phyloP scores from a whole-genome alignment of 164 flowering plant genomes.

The Aristolochia contorta region DNA sequence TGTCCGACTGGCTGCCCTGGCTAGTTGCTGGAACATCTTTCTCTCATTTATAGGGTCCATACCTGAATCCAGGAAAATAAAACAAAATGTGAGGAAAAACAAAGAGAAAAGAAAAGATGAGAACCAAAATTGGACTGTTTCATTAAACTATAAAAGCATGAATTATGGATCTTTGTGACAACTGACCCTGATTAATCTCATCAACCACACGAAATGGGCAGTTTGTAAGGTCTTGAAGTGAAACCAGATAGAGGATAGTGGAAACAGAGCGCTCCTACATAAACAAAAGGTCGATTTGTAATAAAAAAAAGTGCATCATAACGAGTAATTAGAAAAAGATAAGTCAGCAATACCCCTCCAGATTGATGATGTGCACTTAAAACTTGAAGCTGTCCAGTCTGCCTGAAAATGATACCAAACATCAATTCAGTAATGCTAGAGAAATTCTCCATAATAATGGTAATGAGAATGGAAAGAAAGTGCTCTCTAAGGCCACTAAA shows the following conservation, averaged over 20 bases:
- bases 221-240: slow-evolving; percentile 91
- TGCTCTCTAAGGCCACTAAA: too few species aligned
- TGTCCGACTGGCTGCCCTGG: slow-evolving; percentile 85
- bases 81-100: not conserved
- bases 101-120: not conserved
- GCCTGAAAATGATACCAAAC: slow-evolving; percentile 26
- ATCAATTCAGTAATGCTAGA: not conserved
- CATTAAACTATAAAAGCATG: too few species aligned
- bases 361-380: slow-evolving; percentile 95
- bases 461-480: too few species aligned
- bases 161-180: not conserved
- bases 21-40: slow-evolving; percentile 97
- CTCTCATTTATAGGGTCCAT: slow-evolving; percentile 98
- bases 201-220: slow-evolving; percentile 98
- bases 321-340: not conserved
- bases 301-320: not conserved
- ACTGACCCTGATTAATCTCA: slow-evolving; percentile 94
- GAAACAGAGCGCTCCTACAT: slow-evolving; percentile 91
- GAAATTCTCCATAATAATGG: too few species aligned
- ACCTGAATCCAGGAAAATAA: slow-evolving; percentile 29
- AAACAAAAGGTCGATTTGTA: slow-evolving; percentile 5
- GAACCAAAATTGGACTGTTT: too few species aligned
- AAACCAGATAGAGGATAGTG: slow-evolving; percentile 93
- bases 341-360: slow-evolving; percentile 59
- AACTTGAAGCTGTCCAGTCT: slow-evolving; percentile 88